phyloP scores from a whole-genome alignment of 495 filamentous ascomycete genomes.

The Aspergillus baeticus region DNA sequence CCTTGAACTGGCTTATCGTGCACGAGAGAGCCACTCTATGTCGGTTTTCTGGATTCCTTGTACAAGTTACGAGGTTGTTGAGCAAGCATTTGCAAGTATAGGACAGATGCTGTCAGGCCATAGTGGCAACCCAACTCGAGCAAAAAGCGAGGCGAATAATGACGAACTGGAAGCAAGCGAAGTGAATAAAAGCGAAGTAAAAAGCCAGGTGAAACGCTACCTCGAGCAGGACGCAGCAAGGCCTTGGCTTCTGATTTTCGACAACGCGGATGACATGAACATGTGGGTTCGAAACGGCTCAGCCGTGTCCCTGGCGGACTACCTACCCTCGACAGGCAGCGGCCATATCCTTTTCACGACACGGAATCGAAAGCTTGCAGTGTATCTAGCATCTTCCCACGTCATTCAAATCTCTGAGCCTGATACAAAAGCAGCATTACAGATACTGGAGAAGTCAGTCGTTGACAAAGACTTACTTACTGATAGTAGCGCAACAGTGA shows the following conservation, averaged over 20 bases:
- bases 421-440: not conserved
- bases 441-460: not conserved
- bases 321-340: not conserved
- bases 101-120: not conserved
- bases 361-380: conserved; percentile 3
- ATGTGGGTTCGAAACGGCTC: not conserved
- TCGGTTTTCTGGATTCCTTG: not conserved
- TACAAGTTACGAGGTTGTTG: not conserved
- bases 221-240: not conserved
- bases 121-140: not conserved
- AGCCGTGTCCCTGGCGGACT: not conserved
- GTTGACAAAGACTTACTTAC: conserved; percentile 1
- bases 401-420: not conserved
- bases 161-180: too few relatives aligned
- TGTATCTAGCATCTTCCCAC: not conserved
- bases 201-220: not conserved
- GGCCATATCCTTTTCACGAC: conserved; percentile 8
- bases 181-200: too few relatives aligned
- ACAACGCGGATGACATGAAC: not conserved
- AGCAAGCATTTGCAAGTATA: not conserved
- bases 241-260: not conserved
- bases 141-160: too few relatives aligned
- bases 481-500: conserved; percentile 17
- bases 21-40: conserved; percentile 26
- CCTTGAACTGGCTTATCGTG: conserved; percentile 30